A percentile compares a stretch with the other conserved stretches of the same genome.
Conservation (phyloP, 139 green algal species). For the Ostreobium quekettii region DNA sequence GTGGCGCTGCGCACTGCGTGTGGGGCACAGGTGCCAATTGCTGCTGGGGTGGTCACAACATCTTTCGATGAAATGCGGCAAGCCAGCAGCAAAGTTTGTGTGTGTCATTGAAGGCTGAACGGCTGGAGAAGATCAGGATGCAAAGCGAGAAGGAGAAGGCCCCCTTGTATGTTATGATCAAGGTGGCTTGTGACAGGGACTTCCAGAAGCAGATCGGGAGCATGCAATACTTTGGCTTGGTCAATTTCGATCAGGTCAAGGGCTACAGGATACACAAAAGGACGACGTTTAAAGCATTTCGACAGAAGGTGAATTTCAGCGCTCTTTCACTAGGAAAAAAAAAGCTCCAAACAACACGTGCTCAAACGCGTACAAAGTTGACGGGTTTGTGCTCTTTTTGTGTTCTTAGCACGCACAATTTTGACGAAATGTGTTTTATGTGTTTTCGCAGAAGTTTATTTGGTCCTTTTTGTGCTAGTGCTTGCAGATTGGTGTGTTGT, state of each 20-base stretch:
- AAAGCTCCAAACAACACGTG: neutral
- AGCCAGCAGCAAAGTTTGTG: no score
- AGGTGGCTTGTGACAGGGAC: conserved; percentile 42
- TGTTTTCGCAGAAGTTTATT: conserved; percentile 7
- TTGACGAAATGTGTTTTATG: neutral
- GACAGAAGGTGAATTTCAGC: conserved; percentile 33
- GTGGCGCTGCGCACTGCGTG: no score
- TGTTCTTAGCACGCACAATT: neutral
- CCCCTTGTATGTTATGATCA: conserved; percentile 84
- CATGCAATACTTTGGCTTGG: conserved; percentile 79
- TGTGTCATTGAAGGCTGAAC: conserved; percentile 56
- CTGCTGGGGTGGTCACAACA: no score
- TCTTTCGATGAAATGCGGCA: no score
- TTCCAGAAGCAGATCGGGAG: conserved; percentile 55
- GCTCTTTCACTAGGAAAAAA: no score
- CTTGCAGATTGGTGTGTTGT: no score
- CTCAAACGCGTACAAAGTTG: conserved; percentile 27
- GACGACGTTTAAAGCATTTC: conserved; percentile 69
- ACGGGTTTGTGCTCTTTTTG: neutral
- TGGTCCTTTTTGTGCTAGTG: no score
- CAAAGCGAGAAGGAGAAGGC: conserved; percentile 72
- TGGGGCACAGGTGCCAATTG: no score
- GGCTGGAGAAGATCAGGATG: conserved; percentile 53
- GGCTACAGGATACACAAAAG: conserved; percentile 68
- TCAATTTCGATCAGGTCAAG: conserved; percentile 63